Conservation (phyloP, 2,329 filamentous ascomycete genomes). For the Nemania diffusa region DNA sequence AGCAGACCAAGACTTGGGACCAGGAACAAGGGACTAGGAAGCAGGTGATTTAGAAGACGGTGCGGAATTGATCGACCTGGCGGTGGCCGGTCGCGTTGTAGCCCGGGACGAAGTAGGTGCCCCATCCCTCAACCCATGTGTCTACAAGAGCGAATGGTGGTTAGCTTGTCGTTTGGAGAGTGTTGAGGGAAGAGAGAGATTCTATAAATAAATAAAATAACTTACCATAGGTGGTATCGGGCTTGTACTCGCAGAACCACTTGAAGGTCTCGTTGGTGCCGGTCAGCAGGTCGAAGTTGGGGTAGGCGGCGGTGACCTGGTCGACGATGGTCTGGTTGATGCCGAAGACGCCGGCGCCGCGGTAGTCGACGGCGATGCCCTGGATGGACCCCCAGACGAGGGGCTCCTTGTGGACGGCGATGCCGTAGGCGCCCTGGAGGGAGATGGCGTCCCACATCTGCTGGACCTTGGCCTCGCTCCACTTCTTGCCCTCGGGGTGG, state of each 20-base stretch:
- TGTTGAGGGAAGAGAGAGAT: background rate
- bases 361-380: constrained; percentile 34
- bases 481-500: constrained; percentile 33
- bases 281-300: constrained; percentile 30
- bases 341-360: constrained; percentile 19
- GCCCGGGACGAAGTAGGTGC: constrained; percentile 31
- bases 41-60: constrained; percentile 21
- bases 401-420: constrained; percentile 32
- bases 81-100: constrained; percentile 35
- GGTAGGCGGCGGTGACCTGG: constrained; percentile 29
- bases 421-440: constrained; percentile 30
- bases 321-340: constrained; percentile 35
- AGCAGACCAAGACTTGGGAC: background rate
- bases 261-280: constrained; percentile 39
- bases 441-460: constrained; percentile 36
- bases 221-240: constrained; percentile 36
- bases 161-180: background rate
- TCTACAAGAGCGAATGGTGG: constrained; percentile 17
- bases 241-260: constrained; percentile 38
- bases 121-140: constrained; percentile 34
- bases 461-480: constrained; percentile 29
- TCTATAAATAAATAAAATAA: too few relatives aligned
- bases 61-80: constrained; percentile 32
- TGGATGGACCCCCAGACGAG: constrained; percentile 31
- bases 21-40: background rate